Percentiles rank a stretch among this genome's conserved stretches.
phyloP scores from a whole-genome alignment of 1,284 basidiomycete genomes.

The Leccinum ponderosum region DNA sequence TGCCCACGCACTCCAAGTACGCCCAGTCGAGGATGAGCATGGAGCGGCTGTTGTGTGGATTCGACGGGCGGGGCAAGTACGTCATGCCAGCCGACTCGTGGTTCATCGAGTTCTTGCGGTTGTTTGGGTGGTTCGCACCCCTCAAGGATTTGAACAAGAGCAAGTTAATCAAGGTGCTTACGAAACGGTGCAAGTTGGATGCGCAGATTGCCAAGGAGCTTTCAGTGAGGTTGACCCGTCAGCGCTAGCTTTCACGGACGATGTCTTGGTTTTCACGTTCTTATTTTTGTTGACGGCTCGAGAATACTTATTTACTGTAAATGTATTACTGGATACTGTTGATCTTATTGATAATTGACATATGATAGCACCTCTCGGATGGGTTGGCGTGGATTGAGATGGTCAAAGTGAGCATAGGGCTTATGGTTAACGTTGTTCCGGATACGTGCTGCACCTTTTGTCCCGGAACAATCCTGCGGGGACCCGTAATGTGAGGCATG shows the following conservation, averaged over 20 bases:
- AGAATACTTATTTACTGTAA: neutral
- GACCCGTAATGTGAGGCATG: too few species aligned
- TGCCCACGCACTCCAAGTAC: constrained; percentile 16
- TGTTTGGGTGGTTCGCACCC: constrained; percentile 17
- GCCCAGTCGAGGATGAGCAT: constrained; percentile 18
- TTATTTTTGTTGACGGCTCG: neutral
- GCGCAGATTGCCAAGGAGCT: constrained; percentile 16
- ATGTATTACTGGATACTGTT: neutral
- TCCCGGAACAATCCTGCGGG: too few species aligned
- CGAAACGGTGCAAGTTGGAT: constrained; percentile 25
- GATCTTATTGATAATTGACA: neutral
- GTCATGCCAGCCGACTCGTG: constrained; percentile 27
- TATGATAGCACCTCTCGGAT: neutral
- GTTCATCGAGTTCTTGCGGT: constrained; percentile 24
- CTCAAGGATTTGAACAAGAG: constrained; percentile 14
- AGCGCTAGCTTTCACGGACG: neutral
- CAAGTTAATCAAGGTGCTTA: constrained; percentile 21
- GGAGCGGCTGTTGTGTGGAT: constrained; percentile 15
- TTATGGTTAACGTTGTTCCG: neutral
- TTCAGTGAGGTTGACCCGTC: constrained; percentile 7
- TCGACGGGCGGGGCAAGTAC: constrained; percentile 14
- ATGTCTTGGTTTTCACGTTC: neutral
- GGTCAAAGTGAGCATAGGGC: neutral
- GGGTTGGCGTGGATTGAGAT: neutral
- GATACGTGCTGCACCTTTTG: neutral